Base-by-base conservation (phyloP, 2,329 filamentous ascomycete genomes). In the Aspergillus aculeatinus region DNA sequence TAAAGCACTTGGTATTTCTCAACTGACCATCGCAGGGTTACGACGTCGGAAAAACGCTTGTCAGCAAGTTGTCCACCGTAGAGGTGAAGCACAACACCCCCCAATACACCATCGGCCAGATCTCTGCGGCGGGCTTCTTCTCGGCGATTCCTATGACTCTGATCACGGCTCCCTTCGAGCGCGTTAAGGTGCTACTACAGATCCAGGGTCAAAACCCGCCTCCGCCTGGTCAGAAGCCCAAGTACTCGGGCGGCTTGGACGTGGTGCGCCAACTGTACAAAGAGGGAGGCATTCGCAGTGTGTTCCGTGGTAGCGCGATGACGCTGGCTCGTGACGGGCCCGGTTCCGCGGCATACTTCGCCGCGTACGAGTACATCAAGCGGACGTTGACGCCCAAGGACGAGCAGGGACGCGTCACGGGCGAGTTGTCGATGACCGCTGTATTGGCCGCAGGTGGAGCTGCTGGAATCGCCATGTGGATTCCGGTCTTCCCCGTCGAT, bases 91-190 rank as follows among this genome's bases (percentile, higher is more conserved):
- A 91, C 76, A 81, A 76, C 66, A 78, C 75, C 16, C 76, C 85
- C 55, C 85, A 88, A 68, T 91, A 91, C 79, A 87, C 88, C 60
- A 92, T 97, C 72, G 89, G 83, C 48, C 95, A 99, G 77, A 88
- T 96, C 78, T 95, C 91, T 35, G 86, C 91, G 39, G 95, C 95
- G 14, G 95, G 95, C 65, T 97, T 97, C 86, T 96, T 99, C 85
- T 96, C 91, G 73, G 95, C 95, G 62, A 90, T 99, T 61, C 95
- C 95, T 71, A 96, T 96, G 92, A 99, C 95, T 4, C 80, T 91
- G 77, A 97, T 99, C 81, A 98, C 95, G n/a, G 95, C 95, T 4
- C 95, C 95, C 62, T 98, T 99, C 76, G 95, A 99, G 84, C 94
- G 95, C 72, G 92, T 99, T 69, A 99, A 99, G 80, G 94, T 99